Base-by-base conservation (phyloP, 441 rosid species). In the Euphorbia schlechtendalii region DNA sequence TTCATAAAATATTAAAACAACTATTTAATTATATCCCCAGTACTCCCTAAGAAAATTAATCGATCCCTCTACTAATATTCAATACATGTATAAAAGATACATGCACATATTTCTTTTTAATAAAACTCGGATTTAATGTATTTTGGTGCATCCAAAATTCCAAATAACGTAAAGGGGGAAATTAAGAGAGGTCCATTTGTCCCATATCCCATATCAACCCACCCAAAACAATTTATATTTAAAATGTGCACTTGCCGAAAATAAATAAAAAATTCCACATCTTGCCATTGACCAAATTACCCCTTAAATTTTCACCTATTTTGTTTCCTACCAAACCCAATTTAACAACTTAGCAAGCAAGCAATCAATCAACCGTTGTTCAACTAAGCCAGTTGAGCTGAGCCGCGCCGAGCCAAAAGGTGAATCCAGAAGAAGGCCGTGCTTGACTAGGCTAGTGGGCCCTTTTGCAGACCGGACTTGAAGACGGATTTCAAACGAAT, bases 391-490 rank as follows among this genome's bases (percentile, higher is more conserved):
- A n/a, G 13, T 24, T 7, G 28, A n/a, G 13, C 28, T 7, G 28
- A 71, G 77, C 75, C 78, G 69, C 70, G 73, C 76, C 69, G 58
- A 61, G 70, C 73, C 73, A 40, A 1, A 52, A 43, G 0, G 4
- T 40, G 13, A 43, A 13, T 13, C 18, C n/a, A 43, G 49, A 43
- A 43, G 49, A 58, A 73, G 76, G 84, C 84, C 81, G 84, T 66
- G 82, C 81, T 81, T 82, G 88, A 79, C 90, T 70, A 71, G 66
- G 82, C 61, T 21, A 15, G 72, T 70, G 86, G 85, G 81, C 0
- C 84, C 81, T 75, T 59, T 28, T 61, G 17, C 69, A 12, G 74
- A 67, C 75, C 82, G 87, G 86, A 79, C 79, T 73, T 74, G 69
- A 77, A 75, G 14, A 69, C 27, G 48, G 62, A 66, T 63, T 82